Evolutionary conservation across 768 basidiomycete species (phyloP).

Genomic region (Exidia glandulosa): DNA sequence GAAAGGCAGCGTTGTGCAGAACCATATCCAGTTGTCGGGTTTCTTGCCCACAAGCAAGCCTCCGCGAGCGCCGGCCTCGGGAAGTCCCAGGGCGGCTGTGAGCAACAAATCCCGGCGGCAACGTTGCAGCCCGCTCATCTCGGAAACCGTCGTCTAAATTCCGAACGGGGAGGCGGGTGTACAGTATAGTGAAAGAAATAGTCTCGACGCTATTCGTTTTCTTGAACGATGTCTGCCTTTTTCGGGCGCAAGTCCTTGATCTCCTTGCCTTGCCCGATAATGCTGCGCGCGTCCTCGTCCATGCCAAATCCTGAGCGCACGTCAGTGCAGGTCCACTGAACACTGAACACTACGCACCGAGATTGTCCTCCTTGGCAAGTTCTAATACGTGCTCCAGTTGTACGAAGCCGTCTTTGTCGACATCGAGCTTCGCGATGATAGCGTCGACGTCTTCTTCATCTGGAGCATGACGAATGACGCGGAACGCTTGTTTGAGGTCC

Average conservation of each 20-base stretch:
- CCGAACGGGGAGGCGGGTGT: no score
- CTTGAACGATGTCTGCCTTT: constrained; percentile 92
- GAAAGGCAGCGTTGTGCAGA: no score
- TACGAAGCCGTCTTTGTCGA: constrained; percentile 91
- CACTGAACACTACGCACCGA: constrained; percentile 37
- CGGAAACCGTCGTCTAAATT: no score
- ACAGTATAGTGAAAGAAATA: background rate
- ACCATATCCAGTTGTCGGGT: no score
- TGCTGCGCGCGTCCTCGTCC: constrained; percentile 72
- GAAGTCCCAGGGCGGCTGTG: no score
- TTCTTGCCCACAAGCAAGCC: no score
- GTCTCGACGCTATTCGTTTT: constrained; percentile 26
- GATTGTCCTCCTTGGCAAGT: constrained; percentile 76
- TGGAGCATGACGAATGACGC: constrained; percentile 88
- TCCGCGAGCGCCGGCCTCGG: no score
- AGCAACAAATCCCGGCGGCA: no score
- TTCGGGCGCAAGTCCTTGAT: constrained; percentile 54
- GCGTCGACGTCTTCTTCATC: constrained; percentile 80
- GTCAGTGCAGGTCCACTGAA: background rate
- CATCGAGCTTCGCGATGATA: constrained; percentile 87
- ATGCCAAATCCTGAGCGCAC: constrained; percentile 48
- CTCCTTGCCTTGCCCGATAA: constrained; percentile 77
- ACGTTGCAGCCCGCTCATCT: no score
- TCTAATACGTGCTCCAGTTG: constrained; percentile 91
- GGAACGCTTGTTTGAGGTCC: constrained; percentile 82